Conservation (phyloP, 148 eudicot species). For the Nepenthes gracilis region DNA sequence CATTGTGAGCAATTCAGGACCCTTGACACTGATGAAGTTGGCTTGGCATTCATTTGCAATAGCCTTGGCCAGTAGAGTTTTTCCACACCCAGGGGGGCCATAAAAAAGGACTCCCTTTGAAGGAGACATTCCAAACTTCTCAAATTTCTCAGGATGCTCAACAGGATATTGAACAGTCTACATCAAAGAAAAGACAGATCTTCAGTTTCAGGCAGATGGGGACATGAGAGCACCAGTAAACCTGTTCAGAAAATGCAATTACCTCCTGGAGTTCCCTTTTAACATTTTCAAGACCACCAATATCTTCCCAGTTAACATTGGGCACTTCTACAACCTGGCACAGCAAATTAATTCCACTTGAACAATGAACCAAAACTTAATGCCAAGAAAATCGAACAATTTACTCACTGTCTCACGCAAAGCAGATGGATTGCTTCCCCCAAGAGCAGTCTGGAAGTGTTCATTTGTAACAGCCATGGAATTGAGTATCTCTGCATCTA, state of each 20-base stretch:
- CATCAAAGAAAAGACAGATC: constrained; percentile 3
- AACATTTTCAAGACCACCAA: constrained; percentile 88
- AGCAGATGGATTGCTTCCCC: constrained; percentile 79
- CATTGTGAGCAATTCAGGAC: constrained; percentile 86
- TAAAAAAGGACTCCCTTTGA: constrained; percentile 93
- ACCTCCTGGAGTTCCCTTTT: constrained; percentile 96
- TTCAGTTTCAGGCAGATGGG: background rate
- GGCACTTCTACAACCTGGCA: constrained; percentile 75
- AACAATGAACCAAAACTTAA: background rate
- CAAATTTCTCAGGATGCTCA: constrained; percentile 92
- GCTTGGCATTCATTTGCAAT: constrained; percentile 94
- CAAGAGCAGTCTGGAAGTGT: constrained; percentile 79
- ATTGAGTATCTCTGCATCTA: constrained; percentile 83
- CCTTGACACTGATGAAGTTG: constrained; percentile 77
- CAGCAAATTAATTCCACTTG: background rate
- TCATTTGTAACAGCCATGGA: constrained; percentile 83
- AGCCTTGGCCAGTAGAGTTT: constrained; percentile 82
- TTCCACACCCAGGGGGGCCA: constrained; percentile 95
- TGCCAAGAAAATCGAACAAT: background rate
- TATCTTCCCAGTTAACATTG: constrained; percentile 63
- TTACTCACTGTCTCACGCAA: constrained; percentile 65
- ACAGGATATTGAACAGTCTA: constrained; percentile 96
- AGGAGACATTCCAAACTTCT: constrained; percentile 93
- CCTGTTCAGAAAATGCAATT: background rate
- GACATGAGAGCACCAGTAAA: background rate